Percentiles rank a stretch among this genome's conserved stretches.
These are phyloP conservation scores for Penicillium sp. DNA, from an alignment of 2,329 filamentous ascomycete species.

Conservation along the genomic window DNA sequence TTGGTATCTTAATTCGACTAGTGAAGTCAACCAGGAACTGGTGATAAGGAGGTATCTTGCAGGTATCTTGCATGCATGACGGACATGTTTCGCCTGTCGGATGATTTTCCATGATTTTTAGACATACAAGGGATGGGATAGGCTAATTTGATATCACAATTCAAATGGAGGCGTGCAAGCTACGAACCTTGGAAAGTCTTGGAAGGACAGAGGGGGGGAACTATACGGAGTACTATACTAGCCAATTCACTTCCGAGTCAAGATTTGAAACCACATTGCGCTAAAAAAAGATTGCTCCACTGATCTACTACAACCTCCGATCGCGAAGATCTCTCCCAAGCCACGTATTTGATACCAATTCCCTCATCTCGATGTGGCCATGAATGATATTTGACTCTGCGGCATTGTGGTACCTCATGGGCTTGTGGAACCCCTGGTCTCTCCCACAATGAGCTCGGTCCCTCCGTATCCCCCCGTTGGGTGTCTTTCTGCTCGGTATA, in stretches of 20 bases:
- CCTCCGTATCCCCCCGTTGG: constrained; percentile 3
- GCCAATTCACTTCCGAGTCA: neutral
- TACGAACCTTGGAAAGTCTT: neutral
- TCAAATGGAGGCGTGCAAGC: neutral
- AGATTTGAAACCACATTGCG: neutral
- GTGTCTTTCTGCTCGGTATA: neutral
- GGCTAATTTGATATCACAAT: neutral
- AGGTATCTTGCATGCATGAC: constrained; percentile 5
- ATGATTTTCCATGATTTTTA: constrained; percentile 9
- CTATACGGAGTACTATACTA: neutral
- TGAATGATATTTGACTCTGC: constrained; percentile 6
- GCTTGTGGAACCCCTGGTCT: constrained; percentile 10
- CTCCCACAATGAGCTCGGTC: constrained; percentile 5
- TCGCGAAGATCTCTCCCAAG: constrained; percentile 5
- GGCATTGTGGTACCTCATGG: constrained; percentile 9
- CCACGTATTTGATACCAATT: neutral
- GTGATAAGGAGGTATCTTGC: constrained; percentile 1
- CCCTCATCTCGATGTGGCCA: neutral
- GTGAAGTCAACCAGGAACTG: neutral
- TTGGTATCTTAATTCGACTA: neutral
- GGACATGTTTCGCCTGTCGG: constrained; percentile 7
- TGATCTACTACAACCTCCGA: constrained; percentile 9
- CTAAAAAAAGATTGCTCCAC: constrained; percentile 8
- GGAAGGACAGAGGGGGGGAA: neutral
- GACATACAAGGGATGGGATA: constrained; percentile 7